Evolutionary conservation across 2,329 filamentous ascomycete genomes (phyloP), one percentile per base, ranked within the genome.

Genomic region (Raffaelea arxii): DNA sequence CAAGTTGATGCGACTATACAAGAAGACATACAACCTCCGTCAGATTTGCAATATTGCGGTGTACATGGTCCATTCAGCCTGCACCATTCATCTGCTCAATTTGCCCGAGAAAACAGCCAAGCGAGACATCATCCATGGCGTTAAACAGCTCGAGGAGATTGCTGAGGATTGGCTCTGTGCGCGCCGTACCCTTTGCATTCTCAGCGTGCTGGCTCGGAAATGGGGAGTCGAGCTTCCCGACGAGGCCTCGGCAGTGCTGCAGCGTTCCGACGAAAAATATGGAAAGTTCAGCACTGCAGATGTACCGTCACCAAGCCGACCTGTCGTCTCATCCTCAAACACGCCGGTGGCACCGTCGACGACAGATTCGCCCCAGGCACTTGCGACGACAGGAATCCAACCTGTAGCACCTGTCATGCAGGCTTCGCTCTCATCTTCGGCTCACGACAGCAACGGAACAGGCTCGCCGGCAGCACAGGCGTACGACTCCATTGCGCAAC

Each of bases 21-120:
- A 94, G 63, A 87, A 91, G 55, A 83, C 83, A 1, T 94, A 95
- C 63, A 88, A 91, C 10, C 68, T 97, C 12, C 81, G 88, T 4
- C 91, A 97, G 61, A 95, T 98, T 27, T 94, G 87, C 66, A 97
- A 97, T 58, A 88, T 97, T 56, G 90, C 86, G 3, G 89, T 97
- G 1, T 98, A 98, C 63, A 96, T 97, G 65, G 76, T 86, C 0
- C 91, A 97, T 62, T 92, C 88, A 4, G 90, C 92, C 25, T 95
- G 89, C 60, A 96, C 89, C 0, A 94, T 97, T 35, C 92, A 97
- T 58, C 69, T 98, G 19, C 78, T 98, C 30, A 96, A 96, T 54
- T 70, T 97, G 2, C 90, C 90, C 0, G 90, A 96, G 55, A 95
- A 92, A 66, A 92, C 86, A 25, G 88, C 92, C 4, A 84, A 80